Percentiles rank a stretch among this genome's conserved stretches.
These are phyloP conservation scores for Coemansia sp. DNA, from an alignment of 192 early-diverging fungal genomes.

Conservation along the genomic window DNA sequence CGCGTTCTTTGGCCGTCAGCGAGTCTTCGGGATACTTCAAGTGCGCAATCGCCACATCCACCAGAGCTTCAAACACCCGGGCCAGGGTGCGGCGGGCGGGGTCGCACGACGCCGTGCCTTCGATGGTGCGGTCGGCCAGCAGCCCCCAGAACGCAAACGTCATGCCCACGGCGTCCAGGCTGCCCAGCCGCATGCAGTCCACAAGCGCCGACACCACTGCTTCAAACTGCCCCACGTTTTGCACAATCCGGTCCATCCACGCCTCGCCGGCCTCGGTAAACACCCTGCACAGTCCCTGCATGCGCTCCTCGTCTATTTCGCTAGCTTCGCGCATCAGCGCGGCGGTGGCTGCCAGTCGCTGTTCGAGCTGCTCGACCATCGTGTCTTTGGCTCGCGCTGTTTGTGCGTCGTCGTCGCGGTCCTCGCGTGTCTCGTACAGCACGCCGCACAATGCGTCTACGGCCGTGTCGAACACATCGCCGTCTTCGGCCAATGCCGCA, in stretches of 20 bases:
- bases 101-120: constrained; percentile 52
- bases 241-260: constrained; percentile 71
- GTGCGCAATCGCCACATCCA: constrained; percentile 83
- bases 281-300: constrained; percentile 81
- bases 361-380: constrained; percentile 60
- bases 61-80: constrained; percentile 68
- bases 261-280: constrained; percentile 90
- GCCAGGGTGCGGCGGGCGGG: constrained; percentile 54
- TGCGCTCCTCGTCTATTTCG: constrained; percentile 74
- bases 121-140: constrained; percentile 64
- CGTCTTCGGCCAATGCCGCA: constrained; percentile 62
- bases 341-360: constrained; percentile 47
- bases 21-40: constrained; percentile 72
- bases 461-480: constrained; percentile 71
- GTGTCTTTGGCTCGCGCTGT: constrained; percentile 56
- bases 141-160: constrained; percentile 90
- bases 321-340: constrained; percentile 35
- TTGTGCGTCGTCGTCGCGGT: constrained; percentile 48
- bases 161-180: constrained; percentile 83
- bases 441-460: constrained; percentile 83
- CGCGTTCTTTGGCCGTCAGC: constrained; percentile 85
- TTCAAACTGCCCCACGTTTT: constrained; percentile 64
- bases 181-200: constrained; percentile 73
- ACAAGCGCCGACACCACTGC: constrained; percentile 79
- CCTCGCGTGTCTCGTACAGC: constrained; percentile 62